Evolutionary conservation across 1,284 basidiomycete genomes (phyloP).

Genomic region (Irpex sp.): DNA sequence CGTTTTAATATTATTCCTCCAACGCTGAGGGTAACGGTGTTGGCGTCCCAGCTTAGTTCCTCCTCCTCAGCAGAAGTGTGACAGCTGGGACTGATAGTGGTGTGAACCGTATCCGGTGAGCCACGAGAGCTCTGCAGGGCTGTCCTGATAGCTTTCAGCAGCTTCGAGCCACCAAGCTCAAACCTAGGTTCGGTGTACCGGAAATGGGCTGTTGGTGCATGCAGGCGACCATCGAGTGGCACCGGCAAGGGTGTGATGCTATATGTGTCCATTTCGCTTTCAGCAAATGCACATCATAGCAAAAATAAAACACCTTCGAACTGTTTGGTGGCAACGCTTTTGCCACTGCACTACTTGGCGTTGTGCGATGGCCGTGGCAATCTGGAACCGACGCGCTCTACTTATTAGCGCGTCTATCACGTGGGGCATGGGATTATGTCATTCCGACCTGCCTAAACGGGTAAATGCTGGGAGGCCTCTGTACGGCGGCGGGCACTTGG

Average conservation of each 20-base stretch:
- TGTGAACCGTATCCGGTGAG: not conserved
- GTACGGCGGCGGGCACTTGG: not conserved
- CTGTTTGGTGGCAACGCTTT: too few species aligned
- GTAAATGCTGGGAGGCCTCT: not conserved
- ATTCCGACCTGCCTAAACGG: not conserved
- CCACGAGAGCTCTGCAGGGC: conserved; percentile 4
- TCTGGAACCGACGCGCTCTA: too few species aligned
- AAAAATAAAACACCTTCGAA: not conserved
- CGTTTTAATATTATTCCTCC: conserved; percentile 69
- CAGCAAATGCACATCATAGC: not conserved
- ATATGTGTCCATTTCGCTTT: not conserved
- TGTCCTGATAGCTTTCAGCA: conserved; percentile 6
- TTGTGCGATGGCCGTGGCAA: too few species aligned
- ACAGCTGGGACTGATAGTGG: not conserved
- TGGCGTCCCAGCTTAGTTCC: conserved; percentile 66
- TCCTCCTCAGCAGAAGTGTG: conserved; percentile 29
- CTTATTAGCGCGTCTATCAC: too few species aligned
- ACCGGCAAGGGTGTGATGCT: not conserved
- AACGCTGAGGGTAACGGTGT: conserved; percentile 60
- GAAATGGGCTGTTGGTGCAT: conserved; percentile 1
- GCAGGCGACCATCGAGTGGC: not conserved
- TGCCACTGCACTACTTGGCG: too few species aligned
- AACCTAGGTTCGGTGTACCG: not conserved
- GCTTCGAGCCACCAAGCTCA: not conserved
- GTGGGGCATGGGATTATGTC: not conserved